Conservation (phyloP, 2,329 filamentous ascomycete species). For the Ascochyta clinopodiicola region DNA sequence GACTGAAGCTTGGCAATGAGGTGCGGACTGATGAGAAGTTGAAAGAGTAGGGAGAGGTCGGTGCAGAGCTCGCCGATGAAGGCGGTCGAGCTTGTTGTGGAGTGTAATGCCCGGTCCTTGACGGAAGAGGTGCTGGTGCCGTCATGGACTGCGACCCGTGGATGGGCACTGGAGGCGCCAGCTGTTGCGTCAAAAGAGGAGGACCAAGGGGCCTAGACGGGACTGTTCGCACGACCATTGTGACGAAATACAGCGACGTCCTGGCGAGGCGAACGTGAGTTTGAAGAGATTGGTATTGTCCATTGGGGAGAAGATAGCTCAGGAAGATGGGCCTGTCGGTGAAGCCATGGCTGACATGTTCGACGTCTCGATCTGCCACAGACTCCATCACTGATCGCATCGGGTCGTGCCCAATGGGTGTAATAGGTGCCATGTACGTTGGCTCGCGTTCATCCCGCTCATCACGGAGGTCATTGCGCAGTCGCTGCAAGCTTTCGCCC, state of each 20-base stretch:
- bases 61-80: constrained; percentile 44
- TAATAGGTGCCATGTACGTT: constrained; percentile 58
- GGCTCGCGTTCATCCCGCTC: constrained; percentile 58
- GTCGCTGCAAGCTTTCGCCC: constrained; percentile 50
- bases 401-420: constrained; percentile 52
- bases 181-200: constrained; percentile 43
- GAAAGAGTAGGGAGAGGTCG: constrained; percentile 43
- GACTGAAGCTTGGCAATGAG: constrained; percentile 43
- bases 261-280: constrained; percentile 50
- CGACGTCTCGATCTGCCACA: constrained; percentile 52
- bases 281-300: constrained; percentile 45
- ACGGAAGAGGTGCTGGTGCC: constrained; percentile 33
- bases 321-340: constrained; percentile 50
- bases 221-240: constrained; percentile 47
- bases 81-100: constrained; percentile 35
- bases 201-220: constrained; percentile 32
- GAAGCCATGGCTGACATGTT: constrained; percentile 53
- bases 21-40: constrained; percentile 44
- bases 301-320: constrained; percentile 46
- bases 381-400: constrained; percentile 50
- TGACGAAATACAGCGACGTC: constrained; percentile 55
- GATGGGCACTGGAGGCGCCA: constrained; percentile 39
- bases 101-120: constrained; percentile 33
- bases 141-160: constrained; percentile 37
- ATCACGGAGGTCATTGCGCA: constrained; percentile 54